These are phyloP conservation scores for Huntiella moniliformis DNA, from an alignment of 2,329 filamentous ascomycete species.

Conservation along the genomic window DNA sequence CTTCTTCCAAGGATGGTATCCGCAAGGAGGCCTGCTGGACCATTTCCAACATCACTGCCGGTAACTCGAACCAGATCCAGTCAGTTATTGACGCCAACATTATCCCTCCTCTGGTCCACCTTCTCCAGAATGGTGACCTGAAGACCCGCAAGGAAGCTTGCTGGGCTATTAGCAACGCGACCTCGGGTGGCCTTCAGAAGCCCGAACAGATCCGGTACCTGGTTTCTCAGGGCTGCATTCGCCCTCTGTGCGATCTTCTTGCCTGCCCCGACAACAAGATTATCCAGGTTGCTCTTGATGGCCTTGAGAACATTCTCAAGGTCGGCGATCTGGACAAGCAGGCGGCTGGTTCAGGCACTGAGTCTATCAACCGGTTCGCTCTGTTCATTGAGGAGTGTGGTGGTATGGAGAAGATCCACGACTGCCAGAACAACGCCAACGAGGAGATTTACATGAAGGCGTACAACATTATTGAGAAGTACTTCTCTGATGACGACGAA, in stretches of 20 bases:
- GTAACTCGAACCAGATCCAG: constrained; percentile 96
- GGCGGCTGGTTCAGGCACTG: constrained; percentile 51
- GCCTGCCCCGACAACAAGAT: constrained; percentile 99
- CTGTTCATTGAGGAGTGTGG: constrained; percentile 97
- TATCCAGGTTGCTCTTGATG: constrained; percentile 94
- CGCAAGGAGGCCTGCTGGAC: constrained; percentile 99
- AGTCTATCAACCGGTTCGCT: constrained; percentile 86
- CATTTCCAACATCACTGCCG: constrained; percentile 96
- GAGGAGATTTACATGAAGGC: constrained; percentile 99
- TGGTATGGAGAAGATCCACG: constrained; percentile 99
- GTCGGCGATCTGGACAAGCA: constrained; percentile 98
- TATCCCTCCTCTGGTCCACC: constrained; percentile 86
- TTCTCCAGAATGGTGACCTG: constrained; percentile 89
- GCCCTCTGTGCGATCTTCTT: constrained; percentile 86
- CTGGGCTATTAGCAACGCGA: constrained; percentile 98
- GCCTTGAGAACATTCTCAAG: constrained; percentile 98
- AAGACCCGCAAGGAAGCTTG: constrained; percentile 99
- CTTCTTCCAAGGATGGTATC: constrained; percentile 96
- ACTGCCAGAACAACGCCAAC: constrained; percentile 99
- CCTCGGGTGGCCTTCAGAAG: constrained; percentile 92
- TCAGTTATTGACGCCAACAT: constrained; percentile 92
- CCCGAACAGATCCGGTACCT: constrained; percentile 96
- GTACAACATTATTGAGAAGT: constrained; percentile 99
- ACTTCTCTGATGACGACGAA: constrained; percentile 97
- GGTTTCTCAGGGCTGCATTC: constrained; percentile 86